These are phyloP conservation scores for Populus davidiana DNA, from an alignment of 345 rosid species.

Conservation along the genomic window DNA sequence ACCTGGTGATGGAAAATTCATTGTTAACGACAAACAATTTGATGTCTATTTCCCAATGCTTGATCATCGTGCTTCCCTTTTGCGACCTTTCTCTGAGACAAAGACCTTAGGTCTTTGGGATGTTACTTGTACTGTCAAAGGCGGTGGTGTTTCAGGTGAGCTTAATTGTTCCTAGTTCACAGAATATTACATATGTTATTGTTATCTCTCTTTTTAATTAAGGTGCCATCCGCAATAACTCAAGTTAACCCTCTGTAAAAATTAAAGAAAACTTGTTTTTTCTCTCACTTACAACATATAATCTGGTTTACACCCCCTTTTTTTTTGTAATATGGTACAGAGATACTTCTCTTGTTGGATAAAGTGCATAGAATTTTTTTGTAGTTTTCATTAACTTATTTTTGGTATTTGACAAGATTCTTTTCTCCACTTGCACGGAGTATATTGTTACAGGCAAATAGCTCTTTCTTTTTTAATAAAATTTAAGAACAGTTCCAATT, in stretches of 20 bases:
- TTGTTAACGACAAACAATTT: slow-evolving; percentile 70
- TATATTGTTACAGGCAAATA: not conserved
- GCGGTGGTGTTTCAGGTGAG: slow-evolving; percentile 90
- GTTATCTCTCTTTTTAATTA: too few species aligned
- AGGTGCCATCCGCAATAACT: not conserved
- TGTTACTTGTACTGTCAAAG: slow-evolving; percentile 76
- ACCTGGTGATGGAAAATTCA: slow-evolving; percentile 81
- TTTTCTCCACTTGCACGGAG: not conserved
- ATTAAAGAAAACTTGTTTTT: too few species aligned
- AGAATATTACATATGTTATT: not conserved
- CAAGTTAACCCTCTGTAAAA: not conserved
- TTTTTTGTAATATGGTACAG: too few species aligned
- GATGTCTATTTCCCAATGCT: slow-evolving; percentile 94
- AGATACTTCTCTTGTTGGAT: too few species aligned
- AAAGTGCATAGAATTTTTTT: too few species aligned
- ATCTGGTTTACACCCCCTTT: too few species aligned
- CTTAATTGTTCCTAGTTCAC: not conserved
- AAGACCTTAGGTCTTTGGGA: slow-evolving; percentile 97
- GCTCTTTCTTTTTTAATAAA: not conserved
- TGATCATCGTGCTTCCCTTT: slow-evolving; percentile 89
- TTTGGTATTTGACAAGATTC: not conserved
- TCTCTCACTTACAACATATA: too few species aligned
- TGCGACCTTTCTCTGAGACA: slow-evolving; percentile 93
- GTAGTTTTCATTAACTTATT: too few species aligned
- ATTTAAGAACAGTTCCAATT: too few species aligned